Percentiles rank a stretch among this genome's conserved stretches.
Evolutionary conservation across 352 stramenopile genomes (phyloP).

Genomic region (Globisporangium alternatum): DNA sequence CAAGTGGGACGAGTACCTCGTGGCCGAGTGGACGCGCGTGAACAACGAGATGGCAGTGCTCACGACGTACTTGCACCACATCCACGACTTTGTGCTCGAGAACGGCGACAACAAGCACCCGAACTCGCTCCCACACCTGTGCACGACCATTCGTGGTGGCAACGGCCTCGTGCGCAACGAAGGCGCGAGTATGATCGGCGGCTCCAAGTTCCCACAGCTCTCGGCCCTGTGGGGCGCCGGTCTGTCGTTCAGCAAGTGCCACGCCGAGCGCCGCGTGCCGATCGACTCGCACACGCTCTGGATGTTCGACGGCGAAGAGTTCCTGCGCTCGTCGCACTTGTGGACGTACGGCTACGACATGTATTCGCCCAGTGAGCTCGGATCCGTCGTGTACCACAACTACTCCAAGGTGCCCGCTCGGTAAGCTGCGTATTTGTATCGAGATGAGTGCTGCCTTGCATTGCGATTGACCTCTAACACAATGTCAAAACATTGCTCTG

Average conservation of each 20-base stretch:
- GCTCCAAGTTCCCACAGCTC: slow-evolving; percentile 71
- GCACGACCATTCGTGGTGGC: slow-evolving; percentile 65
- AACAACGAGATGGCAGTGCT: slow-evolving; percentile 85
- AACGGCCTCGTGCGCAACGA: slow-evolving; percentile 70
- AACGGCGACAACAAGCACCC: slow-evolving; percentile 73
- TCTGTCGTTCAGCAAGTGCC: slow-evolving; percentile 83
- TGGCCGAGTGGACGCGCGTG: slow-evolving; percentile 70
- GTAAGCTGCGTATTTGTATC: slow-evolving; percentile 8
- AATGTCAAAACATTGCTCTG: neutral
- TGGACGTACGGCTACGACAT: slow-evolving; percentile 73
- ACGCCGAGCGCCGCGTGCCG: slow-evolving; percentile 66
- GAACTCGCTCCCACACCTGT: slow-evolving; percentile 66
- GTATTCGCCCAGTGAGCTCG: slow-evolving; percentile 57
- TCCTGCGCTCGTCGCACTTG: slow-evolving; percentile 52
- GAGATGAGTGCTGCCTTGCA: neutral
- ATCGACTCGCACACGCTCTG: slow-evolving; percentile 81
- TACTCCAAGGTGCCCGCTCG: slow-evolving; percentile 66
- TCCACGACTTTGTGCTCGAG: slow-evolving; percentile 76
- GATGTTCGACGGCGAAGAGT: slow-evolving; percentile 78
- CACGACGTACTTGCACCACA: slow-evolving; percentile 79
- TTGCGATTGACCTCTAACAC: neutral
- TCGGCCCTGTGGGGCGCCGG: slow-evolving; percentile 72
- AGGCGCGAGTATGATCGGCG: slow-evolving; percentile 77
- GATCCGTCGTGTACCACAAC: slow-evolving; percentile 73
- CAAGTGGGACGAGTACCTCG: slow-evolving; percentile 69